Percentiles rank a stretch among this genome's conserved stretches.
Conservation (phyloP, 2,329 filamentous ascomycete genomes). For the Trichoderma aggressivum region DNA sequence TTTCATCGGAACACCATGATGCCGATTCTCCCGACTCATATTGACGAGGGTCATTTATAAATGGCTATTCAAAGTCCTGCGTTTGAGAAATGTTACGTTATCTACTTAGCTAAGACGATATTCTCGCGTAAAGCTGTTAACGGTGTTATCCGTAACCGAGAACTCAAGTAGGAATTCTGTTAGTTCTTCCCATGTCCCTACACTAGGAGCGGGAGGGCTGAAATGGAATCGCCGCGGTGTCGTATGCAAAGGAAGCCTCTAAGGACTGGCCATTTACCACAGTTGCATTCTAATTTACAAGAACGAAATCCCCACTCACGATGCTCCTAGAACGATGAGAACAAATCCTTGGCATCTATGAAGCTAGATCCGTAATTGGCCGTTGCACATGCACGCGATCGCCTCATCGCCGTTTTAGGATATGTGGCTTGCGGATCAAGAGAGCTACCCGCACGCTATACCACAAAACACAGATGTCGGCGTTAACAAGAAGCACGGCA, state of each 20-base stretch:
- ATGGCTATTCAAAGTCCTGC: background rate
- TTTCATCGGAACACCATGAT: background rate
- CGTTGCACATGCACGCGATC: background rate
- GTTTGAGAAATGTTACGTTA: background rate
- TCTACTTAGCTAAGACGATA: background rate
- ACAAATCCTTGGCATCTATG: background rate
- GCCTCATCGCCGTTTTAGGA: background rate
- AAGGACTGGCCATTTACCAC: background rate
- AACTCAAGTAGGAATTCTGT: background rate
- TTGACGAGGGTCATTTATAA: background rate
- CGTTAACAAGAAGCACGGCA: background rate
- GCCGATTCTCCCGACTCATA: background rate
- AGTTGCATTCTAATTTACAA: background rate
- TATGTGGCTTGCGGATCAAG: slow-evolving; percentile 3
- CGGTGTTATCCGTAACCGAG: background rate
- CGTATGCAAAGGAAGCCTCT: background rate
- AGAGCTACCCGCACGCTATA: background rate
- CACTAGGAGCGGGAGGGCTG: background rate
- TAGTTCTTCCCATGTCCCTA: background rate
- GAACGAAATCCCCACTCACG: background rate
- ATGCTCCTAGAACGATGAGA: background rate
- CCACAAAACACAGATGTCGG: background rate
- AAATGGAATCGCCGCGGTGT: background rate
- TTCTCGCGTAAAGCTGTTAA: background rate
- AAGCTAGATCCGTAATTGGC: background rate